Evolutionary conservation across 768 basidiomycete species (phyloP), one percentile per base, ranked within the genome.

Genomic region (Obba rivulosa): DNA sequence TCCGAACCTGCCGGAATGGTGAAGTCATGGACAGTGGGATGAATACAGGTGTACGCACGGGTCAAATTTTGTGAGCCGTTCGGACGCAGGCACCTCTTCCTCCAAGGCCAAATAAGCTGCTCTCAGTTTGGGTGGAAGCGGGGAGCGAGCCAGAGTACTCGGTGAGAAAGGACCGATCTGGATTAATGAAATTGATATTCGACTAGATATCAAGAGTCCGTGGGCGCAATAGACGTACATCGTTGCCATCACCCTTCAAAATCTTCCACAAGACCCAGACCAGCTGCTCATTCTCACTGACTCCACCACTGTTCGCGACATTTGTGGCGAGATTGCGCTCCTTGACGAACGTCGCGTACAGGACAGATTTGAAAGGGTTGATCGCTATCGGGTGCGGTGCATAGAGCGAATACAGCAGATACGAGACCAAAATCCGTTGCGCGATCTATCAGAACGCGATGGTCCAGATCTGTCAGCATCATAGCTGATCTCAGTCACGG

Each of bases 191-290:
- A 34, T 34, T 21, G 22, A 4, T 16, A 2, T 20, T 20, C 24
- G 11, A 24, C 24, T 2, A 36, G 39, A 50, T 36, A 34, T 22
- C 10, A 1, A 34, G 23, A 53, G 16, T 41, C 43, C 46, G 13
- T 11, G 41, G 11, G 44, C 40, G 46, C 20, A n/a, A 18, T 34
- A 48, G 28, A 73, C 81, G 56, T 53, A 88, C 87, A 72, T 90
- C 87, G 51, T 80, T 81, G 17, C 87, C 87, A 61, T 89, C 86
- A 45, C 87, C 88, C 63, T 80, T 86, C 46, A 90, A 68, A 48
- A 90, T 85, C 68, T 90, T 90, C 87, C 87, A 90, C 51, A 90
- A 70, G 38, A 90, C 87, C 86, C 87, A 90, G 34, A 89, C 84
- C 42, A 90, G 69, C 58, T 87, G 87, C 60, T 89, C 87, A 62